These are phyloP conservation scores for Suillus weaverae DNA, from an alignment of 768 basidiomycete species.

Conservation along the genomic window DNA sequence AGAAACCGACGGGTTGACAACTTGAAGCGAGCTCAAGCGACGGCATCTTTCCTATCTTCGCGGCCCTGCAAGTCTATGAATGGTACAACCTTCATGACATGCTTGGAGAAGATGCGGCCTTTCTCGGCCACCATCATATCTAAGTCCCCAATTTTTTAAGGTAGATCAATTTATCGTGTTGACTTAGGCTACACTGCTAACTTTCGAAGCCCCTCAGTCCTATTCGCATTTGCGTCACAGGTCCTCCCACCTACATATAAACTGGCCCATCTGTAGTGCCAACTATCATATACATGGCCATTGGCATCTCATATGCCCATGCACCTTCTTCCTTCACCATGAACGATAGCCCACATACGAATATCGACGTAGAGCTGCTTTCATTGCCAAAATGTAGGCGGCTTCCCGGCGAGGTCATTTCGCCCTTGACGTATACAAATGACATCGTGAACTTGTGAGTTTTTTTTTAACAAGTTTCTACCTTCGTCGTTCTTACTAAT, in stretches of 20 bases:
- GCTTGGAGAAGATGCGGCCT: slow-evolving; percentile 18
- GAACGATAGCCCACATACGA: slow-evolving; percentile 33
- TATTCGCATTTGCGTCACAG: slow-evolving; percentile 15
- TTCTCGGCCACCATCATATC: slow-evolving; percentile 18
- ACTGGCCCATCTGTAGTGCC: neutral
- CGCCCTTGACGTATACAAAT: slow-evolving; percentile 52
- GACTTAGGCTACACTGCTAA: slow-evolving; percentile 5
- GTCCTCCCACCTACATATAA: neutral
- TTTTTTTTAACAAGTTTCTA: slow-evolving; percentile 3
- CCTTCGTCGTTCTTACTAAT: neutral
- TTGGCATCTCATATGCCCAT: slow-evolving; percentile 4
- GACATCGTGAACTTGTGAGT: slow-evolving; percentile 58
- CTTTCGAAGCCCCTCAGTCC: slow-evolving; percentile 7
- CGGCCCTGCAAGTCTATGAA: slow-evolving; percentile 20
- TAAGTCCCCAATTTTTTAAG: slow-evolving; percentile 13
- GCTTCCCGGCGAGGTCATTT: slow-evolving; percentile 50
- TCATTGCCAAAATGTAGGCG: slow-evolving; percentile 42
- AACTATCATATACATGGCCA: slow-evolving; percentile 1
- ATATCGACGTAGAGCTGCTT: slow-evolving; percentile 47
- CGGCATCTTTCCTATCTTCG: slow-evolving; percentile 14
- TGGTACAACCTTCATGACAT: slow-evolving; percentile 1
- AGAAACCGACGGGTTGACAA: slow-evolving; percentile 7
- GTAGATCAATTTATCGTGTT: slow-evolving; percentile 17
- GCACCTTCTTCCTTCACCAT: slow-evolving; percentile 27
- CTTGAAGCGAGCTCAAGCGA: slow-evolving; percentile 12